A percentile compares a stretch with the other conserved stretches of the same genome.
phyloP scores from a whole-genome alignment of 2,329 filamentous ascomycete genomes.

The Lecanicillium sp. region DNA sequence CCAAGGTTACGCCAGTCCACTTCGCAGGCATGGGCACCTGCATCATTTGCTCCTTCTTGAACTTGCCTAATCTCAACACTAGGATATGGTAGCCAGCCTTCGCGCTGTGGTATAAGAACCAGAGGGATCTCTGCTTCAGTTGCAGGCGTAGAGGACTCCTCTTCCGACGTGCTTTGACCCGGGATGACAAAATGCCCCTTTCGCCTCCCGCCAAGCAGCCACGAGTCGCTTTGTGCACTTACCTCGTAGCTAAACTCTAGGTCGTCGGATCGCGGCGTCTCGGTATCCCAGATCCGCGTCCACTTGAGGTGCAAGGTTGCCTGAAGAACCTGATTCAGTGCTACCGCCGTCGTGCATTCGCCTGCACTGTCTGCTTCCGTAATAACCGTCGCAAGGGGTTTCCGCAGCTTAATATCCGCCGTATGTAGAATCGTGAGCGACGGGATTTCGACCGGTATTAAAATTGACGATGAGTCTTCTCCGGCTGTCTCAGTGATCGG shows the following conservation, averaged over 20 bases:
- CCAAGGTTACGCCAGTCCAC: conserved; percentile 73
- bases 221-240: conserved; percentile 62
- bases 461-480: conserved; percentile 54
- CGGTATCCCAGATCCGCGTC: conserved; percentile 55
- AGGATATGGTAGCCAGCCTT: conserved; percentile 73
- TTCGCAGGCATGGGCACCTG: conserved; percentile 49
- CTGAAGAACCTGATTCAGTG: conserved; percentile 57
- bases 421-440: conserved; percentile 77
- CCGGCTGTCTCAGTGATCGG: conserved; percentile 16
- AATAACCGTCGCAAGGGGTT: conserved; percentile 22
- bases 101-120: conserved; percentile 69
- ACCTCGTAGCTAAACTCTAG: conserved; percentile 82
- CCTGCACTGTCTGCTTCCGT: conserved; percentile 16
- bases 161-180: conserved; percentile 10
- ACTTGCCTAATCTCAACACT: conserved; percentile 68
- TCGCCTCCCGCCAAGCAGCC: conserved; percentile 77
- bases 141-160: conserved; percentile 29
- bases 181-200: conserved; percentile 69
- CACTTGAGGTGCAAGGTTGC: conserved; percentile 55
- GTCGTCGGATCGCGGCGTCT: conserved; percentile 31
- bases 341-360: conserved; percentile 35
- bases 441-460: conserved; percentile 86
- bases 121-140: conserved; percentile 56
- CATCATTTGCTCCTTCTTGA: conserved; percentile 18
- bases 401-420: conserved; percentile 54